phyloP scores from a whole-genome alignment of 306 rosid genomes.

The Canavalia ensiformis region DNA sequence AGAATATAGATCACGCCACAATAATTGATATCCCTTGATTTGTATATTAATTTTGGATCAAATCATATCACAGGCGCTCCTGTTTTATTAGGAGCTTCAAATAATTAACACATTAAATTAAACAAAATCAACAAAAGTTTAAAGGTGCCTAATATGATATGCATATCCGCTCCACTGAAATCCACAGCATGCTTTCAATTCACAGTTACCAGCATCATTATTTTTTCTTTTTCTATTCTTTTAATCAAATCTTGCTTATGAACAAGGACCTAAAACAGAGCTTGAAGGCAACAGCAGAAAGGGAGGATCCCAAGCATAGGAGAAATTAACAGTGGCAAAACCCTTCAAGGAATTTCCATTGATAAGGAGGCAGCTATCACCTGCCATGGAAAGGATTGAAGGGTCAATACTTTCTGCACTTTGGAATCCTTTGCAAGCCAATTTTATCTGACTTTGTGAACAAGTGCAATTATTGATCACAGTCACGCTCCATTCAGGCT shows the following conservation, averaged over 20 bases:
- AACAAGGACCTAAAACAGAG: slow-evolving; percentile 48
- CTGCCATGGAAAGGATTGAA: slow-evolving; percentile 35
- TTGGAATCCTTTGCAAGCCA: slow-evolving; percentile 60
- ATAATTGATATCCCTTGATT: not conserved
- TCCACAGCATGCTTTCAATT: not conserved
- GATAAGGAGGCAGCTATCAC: slow-evolving; percentile 56
- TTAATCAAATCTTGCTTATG: not conserved
- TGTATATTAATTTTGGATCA: slow-evolving; percentile 23
- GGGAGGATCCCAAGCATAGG: slow-evolving; percentile 77
- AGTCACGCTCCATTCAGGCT: slow-evolving; percentile 69
- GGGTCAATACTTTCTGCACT: slow-evolving; percentile 49
- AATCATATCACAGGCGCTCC: not conserved
- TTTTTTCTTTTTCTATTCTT: not conserved
- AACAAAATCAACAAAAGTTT: not conserved
- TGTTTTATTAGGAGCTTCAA: not conserved
- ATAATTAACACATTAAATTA: not conserved
- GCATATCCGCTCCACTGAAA: not conserved
- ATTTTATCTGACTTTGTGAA: slow-evolving; percentile 45
- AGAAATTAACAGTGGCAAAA: slow-evolving; percentile 48
- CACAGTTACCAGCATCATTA: not conserved
- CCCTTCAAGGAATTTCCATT: slow-evolving; percentile 47
- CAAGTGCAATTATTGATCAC: slow-evolving; percentile 66
- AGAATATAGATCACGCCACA: slow-evolving; percentile 8
- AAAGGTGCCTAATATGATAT: not conserved
- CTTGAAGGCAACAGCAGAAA: slow-evolving; percentile 50